Evolutionary conservation across 2,329 filamentous ascomycete genomes (phyloP).

Genomic region (Pyrenochaeta sp.): DNA sequence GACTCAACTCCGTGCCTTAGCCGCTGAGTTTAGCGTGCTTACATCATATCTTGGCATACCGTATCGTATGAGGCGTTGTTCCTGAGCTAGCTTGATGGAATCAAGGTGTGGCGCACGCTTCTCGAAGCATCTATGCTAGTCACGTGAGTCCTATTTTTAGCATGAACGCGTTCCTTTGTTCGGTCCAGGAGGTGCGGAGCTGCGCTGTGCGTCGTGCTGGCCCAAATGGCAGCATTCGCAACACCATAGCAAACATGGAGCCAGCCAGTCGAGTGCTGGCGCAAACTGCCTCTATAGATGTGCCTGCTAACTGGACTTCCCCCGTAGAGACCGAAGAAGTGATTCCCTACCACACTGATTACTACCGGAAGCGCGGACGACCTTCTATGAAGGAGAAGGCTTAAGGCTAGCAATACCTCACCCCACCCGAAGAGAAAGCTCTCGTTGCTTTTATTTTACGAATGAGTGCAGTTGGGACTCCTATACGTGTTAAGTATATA

Average conservation of each 20-base stretch:
- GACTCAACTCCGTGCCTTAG: not conserved
- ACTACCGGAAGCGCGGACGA: no score
- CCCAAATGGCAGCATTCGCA: constrained; percentile 2
- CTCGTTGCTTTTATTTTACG: no score
- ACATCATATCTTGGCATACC: not conserved
- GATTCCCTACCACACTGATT: no score
- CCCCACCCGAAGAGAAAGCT: no score
- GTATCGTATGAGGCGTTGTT: no score
- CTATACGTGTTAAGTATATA: no score
- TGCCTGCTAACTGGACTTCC: not conserved
- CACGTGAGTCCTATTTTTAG: constrained; percentile 3
- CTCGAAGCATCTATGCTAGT: constrained; percentile 1
- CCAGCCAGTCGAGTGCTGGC: not conserved
- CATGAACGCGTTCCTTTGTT: no score
- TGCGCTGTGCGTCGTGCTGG: not conserved
- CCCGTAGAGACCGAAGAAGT: not conserved
- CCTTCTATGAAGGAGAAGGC: no score
- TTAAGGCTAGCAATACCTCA: no score
- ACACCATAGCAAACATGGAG: constrained; percentile 1
- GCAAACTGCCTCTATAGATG: not conserved
- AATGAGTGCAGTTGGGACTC: no score
- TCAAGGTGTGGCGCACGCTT: constrained; percentile 3
- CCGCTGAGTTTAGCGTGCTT: not conserved
- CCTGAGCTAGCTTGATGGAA: not conserved
- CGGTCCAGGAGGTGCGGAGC: no score